Evolutionary conservation across 2,329 filamentous ascomycete genomes (phyloP), one percentile per base, ranked within the genome.

Genomic region (Arthrobotrys sinensis): DNA sequence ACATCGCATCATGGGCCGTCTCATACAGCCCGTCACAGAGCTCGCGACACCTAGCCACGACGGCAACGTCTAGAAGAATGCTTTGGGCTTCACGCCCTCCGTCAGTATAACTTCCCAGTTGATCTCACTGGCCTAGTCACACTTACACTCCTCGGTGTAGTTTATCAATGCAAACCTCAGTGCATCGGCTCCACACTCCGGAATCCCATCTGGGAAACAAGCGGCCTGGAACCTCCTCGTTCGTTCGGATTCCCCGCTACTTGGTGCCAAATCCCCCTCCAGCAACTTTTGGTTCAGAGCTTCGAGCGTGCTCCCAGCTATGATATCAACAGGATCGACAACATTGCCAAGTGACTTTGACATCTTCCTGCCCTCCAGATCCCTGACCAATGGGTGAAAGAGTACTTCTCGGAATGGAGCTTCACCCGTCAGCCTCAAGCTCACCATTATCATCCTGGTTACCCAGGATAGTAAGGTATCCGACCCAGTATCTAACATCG

Each of bases 391-490:
- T 3, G 81, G 79, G 40, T 82, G 81, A 24, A 81, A 77, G 40
- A 81, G 45, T 43, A 82, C 73, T 48, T 82, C 81, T 43, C 57
- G 48, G 65, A 82, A 82, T 7, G 81, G 81, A 1, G 81, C 45
- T 21, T 80, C 62, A 11, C 76, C 80, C 2, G 78, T 80, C 36
- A 82, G 77, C 64, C 79, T 80, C 24, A 80, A 76, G 40, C 78
- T 80, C 68, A 82, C 76, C 78, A 81, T 80, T 5, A 80, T 75
- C 81, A 82, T 82, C 36, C 80, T 76, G 32, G 81, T 79, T 32
- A 82, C 65, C 81, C 81, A 82, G 60, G 80, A 81, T 57, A 80
- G 77, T n/a, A 81, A 43, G 46, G 80, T 82, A 68, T 82, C 81
- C 2, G 76, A 57, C 8, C 81, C 81, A 21, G 80, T 82, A 66